Evolutionary conservation across 768 basidiomycete species (phyloP), one percentile per base, ranked within the genome.

Genomic region (Arthromyces matolae): DNA sequence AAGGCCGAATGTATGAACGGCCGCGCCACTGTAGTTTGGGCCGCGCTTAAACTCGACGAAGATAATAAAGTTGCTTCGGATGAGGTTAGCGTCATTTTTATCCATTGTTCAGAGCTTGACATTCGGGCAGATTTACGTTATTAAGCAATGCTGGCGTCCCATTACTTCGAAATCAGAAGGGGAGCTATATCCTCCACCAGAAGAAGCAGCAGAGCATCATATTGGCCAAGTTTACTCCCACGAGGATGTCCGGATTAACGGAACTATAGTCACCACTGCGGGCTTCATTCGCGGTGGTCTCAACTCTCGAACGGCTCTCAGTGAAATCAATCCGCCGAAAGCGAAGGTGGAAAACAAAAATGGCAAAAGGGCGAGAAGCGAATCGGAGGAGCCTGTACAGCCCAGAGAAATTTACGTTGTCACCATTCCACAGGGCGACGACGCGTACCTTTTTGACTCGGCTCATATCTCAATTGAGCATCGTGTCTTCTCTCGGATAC

Each of bases 1-100:
- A 47, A 23, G 14, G 28, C 47, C 14, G 47, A 41, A 10, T 20
- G 39, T 24, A 24, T 47, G 28, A 8, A 24, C n/a, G 45, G 37
- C 13, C 25, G 37, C 8, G 36, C 45, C 14, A 38, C 28, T 10
- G 22, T 47, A 22, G 46, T 41, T 7, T 41, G 38, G 38, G 31
- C 47, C 3, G 47, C 8, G 8, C 27, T 16, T 12, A 36, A 27
- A 9, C 22, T 46, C 8, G 16, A 38, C 8, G 16, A 38, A 14
- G 45, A 38, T 25, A 24, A 13, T 4, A 7, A 39, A 25, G 23
- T 13, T 7, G 20, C n/a, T 8, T 23, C 36, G 14, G 16, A 38
- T 2, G 1, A 46, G 24, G 45, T 19, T 7, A 9, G 23, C 13
- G n/a, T 22, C n/a, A 25, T 12, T 24, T 14, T 23, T 35, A 3